phyloP scores from a whole-genome alignment of 345 rosid species.

The Isatis tinctoria region DNA sequence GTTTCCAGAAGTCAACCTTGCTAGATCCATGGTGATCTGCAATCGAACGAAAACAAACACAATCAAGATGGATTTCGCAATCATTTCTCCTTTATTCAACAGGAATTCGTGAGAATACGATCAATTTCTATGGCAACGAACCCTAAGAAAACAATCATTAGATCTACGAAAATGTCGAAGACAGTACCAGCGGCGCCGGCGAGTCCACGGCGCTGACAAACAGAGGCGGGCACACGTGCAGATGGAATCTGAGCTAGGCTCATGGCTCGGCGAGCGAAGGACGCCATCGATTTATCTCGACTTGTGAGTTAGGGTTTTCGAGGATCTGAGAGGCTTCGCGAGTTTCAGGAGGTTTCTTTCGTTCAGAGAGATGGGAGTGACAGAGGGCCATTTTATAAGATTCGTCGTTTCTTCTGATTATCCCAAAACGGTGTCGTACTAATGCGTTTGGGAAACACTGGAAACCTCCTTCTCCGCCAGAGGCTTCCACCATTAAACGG shows the following conservation, averaged over 20 bases:
- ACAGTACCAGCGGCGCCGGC: constrained; percentile 78
- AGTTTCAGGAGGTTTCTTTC: constrained; percentile 17
- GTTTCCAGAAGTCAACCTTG: constrained; percentile 73
- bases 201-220: constrained; percentile 68
- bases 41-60: not conserved
- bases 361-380: too few species aligned
- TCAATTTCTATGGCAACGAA: not conserved
- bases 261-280: constrained; percentile 37
- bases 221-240: constrained; percentile 22
- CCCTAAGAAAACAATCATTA: not conserved
- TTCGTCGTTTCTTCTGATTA: not conserved
- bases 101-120: not conserved
- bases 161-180: not conserved
- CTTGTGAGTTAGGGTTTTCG: constrained; percentile 28
- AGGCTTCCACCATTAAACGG: not conserved
- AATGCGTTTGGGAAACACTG: not conserved
- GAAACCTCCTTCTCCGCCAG: not conserved
- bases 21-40: constrained; percentile 88
- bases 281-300: constrained; percentile 27
- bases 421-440: constrained; percentile 3
- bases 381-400: not conserved
- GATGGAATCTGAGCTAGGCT: constrained; percentile 32
- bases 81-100: not conserved
- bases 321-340: constrained; percentile 10
- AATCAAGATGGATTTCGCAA: not conserved